phyloP scores from a whole-genome alignment of 2,329 filamentous ascomycete species.

The Pseudofabraea citricarpa region DNA sequence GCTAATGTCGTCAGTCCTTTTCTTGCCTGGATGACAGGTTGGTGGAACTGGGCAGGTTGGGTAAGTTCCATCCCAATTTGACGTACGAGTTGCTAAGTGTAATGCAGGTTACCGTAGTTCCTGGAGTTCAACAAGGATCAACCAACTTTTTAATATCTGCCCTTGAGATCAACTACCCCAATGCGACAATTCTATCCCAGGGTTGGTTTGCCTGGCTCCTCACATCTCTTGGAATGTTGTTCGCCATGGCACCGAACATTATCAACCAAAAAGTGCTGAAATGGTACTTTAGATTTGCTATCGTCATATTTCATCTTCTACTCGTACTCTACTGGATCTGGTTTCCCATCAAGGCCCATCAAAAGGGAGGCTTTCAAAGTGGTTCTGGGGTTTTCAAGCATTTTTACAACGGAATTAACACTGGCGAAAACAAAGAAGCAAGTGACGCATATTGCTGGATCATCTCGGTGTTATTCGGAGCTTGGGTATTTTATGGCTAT shows the following conservation, averaged over 20 bases:
- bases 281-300: slow-evolving; percentile 32
- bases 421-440: slow-evolving; percentile 27
- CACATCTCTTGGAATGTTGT: slow-evolving; percentile 30
- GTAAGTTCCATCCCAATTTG: slow-evolving; percentile 6
- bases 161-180: slow-evolving; percentile 33
- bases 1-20: too few species aligned
- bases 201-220: slow-evolving; percentile 35
- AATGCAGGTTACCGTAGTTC: slow-evolving; percentile 26
- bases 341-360: slow-evolving; percentile 31
- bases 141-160: slow-evolving; percentile 35
- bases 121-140: slow-evolving; percentile 33
- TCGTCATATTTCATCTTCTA: slow-evolving; percentile 31
- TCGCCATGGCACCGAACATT: slow-evolving; percentile 32
- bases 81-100: neutral
- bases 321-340: slow-evolving; percentile 33
- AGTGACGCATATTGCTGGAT: slow-evolving; percentile 33
- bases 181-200: slow-evolving; percentile 25
- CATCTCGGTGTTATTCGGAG: slow-evolving; percentile 30
- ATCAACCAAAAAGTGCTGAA: slow-evolving; percentile 29
- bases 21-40: slow-evolving; percentile 35
- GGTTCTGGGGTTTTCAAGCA: slow-evolving; percentile 27
- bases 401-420: slow-evolving; percentile 36
- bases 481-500: slow-evolving; percentile 32
- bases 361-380: slow-evolving; percentile 28
- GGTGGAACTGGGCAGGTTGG: slow-evolving; percentile 36